Base-by-base conservation (phyloP, 23 red algal genomes). In the Agarophyton chilense region DNA sequence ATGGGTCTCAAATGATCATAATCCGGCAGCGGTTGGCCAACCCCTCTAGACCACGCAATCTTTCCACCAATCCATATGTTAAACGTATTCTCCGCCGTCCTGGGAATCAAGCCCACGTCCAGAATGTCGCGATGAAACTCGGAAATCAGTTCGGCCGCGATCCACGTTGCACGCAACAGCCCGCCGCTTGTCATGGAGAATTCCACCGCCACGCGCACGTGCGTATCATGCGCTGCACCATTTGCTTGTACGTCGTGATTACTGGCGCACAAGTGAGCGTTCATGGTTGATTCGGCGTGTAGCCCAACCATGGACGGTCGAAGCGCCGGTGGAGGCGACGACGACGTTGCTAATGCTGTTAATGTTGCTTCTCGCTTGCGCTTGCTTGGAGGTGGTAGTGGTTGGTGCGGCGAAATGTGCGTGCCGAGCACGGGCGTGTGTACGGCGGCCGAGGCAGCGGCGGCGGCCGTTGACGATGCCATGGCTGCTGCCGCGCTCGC, bases 21-120 rank as follows among this genome's bases (percentile, higher is more conserved):
- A 52, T 89, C 85, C n/a, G 85, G 85, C 11, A 77, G 71, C 25
- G 85, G 85, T 35, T 89, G 85, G 10, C 73, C 85, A 0, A 89
- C 53, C 26, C 85, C 85, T 8, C 85, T 12, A 2, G 85, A 89
- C 85, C 85, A 89, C 25, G 67, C 85, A 46, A 89, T 89, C 70
- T 89, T 89, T 4, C 85, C 85, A 1, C 85, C 67, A 47, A 89
- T 89, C 85, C 85, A 89, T 9, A 89, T 79, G 60, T 89, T 89
- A 29, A 89, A 89, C 26, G 73, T 89, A 57, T 89, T 89, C 53
- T 89, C 70, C 14, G 70, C 56, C 4, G 67, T 47, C 4, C 85
- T 4, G 2, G 85, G 85, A 16, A 89, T 65, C 2, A 89, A 34
- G 21, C 53, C 71, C 31, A 89, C 71, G 39, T 89, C 85, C 36